A percentile compares a stretch with the other conserved stretches of the same genome.
Evolutionary conservation across 805 yeast species (phyloP).

Genomic region (Teunomyces kruisii): DNA sequence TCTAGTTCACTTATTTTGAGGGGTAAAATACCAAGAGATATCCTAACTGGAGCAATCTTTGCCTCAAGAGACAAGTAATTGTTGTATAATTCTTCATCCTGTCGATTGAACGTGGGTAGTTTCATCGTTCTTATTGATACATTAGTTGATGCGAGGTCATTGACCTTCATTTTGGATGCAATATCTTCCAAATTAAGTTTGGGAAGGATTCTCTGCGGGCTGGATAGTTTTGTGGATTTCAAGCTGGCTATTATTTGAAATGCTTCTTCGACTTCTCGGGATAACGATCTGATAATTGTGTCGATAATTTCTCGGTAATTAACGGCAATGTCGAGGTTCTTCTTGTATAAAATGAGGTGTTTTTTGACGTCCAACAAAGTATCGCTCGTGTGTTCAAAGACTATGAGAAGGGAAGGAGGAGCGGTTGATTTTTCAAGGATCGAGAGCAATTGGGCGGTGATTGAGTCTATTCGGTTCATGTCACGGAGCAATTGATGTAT

Average conservation of each 20-base stretch:
- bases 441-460: slow-evolving; percentile 20
- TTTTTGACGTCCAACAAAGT: slow-evolving; percentile 26
- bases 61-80: slow-evolving; percentile 43
- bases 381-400: slow-evolving; percentile 27
- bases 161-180: slow-evolving; percentile 22
- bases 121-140: slow-evolving; percentile 18
- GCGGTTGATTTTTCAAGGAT: slow-evolving; percentile 6
- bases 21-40: slow-evolving; percentile 53
- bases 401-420: slow-evolving; percentile 16
- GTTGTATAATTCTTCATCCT: slow-evolving; percentile 36
- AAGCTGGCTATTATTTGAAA: slow-evolving; percentile 14
- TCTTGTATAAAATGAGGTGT: slow-evolving; percentile 17
- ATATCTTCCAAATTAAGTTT: slow-evolving; percentile 18
- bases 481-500: slow-evolving; percentile 18
- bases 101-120: slow-evolving; percentile 31
- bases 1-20: slow-evolving; percentile 46
- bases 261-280: slow-evolving; percentile 26
- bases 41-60: slow-evolving; percentile 50
- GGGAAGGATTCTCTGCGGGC: slow-evolving; percentile 16
- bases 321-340: slow-evolving; percentile 26
- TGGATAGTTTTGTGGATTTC: slow-evolving; percentile 17
- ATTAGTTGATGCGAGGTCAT: slow-evolving; percentile 13
- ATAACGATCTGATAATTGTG: slow-evolving; percentile 22
- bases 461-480: slow-evolving; percentile 23
- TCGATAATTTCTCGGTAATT: slow-evolving; percentile 27